These are phyloP conservation scores for Aspergillus nidulans DNA, from an alignment of 495 filamentous ascomycete genomes.

Conservation along the genomic window DNA sequence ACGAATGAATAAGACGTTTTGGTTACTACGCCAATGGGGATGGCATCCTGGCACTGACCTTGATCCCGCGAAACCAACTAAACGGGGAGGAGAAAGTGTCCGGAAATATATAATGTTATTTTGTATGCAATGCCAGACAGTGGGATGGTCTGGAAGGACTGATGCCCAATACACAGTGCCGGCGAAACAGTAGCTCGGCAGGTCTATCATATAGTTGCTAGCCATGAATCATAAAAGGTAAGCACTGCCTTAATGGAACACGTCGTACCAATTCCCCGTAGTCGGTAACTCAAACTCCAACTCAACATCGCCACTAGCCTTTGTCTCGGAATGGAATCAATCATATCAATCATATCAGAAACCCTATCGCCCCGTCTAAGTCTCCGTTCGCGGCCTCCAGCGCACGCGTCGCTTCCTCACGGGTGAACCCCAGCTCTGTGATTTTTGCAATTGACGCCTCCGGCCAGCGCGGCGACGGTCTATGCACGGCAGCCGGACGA, in stretches of 20 bases:
- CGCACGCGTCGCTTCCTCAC: conserved; percentile 72
- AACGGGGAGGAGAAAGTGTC: neutral
- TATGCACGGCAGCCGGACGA: conserved; percentile 26
- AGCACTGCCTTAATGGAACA: conserved; percentile 3
- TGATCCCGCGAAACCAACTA: neutral
- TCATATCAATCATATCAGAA: conserved; percentile 56
- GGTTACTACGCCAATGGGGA: neutral
- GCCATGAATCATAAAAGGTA: neutral
- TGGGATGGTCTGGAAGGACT: neutral
- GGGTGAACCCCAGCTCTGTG: conserved; percentile 72
- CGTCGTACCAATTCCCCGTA: neutral
- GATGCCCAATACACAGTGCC: neutral
- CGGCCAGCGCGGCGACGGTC: conserved; percentile 37
- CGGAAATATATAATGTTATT: conserved; percentile 1
- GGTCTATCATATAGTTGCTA: neutral
- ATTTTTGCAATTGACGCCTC: conserved; percentile 55
- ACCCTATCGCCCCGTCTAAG: conserved; percentile 77
- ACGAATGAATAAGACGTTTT: neutral
- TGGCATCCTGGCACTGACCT: neutral
- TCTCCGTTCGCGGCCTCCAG: conserved; percentile 80
- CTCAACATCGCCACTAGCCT: neutral
- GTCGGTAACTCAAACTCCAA: neutral
- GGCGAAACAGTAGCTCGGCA: neutral
- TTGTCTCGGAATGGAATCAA: conserved; percentile 1
- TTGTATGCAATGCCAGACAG: neutral